Evolutionary conservation across 2,329 filamentous ascomycete species (phyloP), one percentile per base, ranked within the genome.

Genomic region (Aspergillus niger): DNA sequence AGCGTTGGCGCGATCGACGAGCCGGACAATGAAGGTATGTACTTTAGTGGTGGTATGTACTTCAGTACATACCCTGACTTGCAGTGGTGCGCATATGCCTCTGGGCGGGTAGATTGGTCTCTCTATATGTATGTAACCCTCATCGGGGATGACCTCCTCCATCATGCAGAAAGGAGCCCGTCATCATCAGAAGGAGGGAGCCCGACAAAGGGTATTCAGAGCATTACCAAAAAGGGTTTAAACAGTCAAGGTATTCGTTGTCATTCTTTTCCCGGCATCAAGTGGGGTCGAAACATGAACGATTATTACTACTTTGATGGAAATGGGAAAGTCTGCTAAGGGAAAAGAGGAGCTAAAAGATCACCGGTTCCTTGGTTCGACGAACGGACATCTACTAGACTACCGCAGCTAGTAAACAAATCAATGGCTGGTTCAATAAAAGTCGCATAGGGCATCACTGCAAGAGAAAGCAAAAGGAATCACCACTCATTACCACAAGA

Each of bases 291-390:
- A 36, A 36, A 36, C 32, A 36, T 36, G 13, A 20, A 20, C 20
- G 20, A 36, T 36, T 36, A 36, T 36, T 36, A 36, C 32, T 36
- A 11, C 32, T 36, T 36, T 36, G 32, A 36, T 36, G 32, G 32
- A 36, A 36, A 36, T 36, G 32, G 32, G 32, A 36, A 36, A 36
- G 32, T 36, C 32, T 30, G 11, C 28, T 49, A 47, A 50, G 17
- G 26, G 49, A 55, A 52, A 56, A 41, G 54, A 7, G 58, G 53
- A 61, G 55, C 59, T 63, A 63, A 63, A 44, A 57, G 44, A 54
- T 41, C 60, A 24, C 58, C 43, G 57, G 62, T 63, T 62, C 63
- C 62, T 63, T 63, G 65, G 65, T 60, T 65, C 63, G 43, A 44
- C 39, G 47, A 4, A 36, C 43, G 36, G 30, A 20, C 20, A 24